phyloP scores from a whole-genome alignment of 2,329 filamentous ascomycete genomes.

The Colletotrichum endophyticum region DNA sequence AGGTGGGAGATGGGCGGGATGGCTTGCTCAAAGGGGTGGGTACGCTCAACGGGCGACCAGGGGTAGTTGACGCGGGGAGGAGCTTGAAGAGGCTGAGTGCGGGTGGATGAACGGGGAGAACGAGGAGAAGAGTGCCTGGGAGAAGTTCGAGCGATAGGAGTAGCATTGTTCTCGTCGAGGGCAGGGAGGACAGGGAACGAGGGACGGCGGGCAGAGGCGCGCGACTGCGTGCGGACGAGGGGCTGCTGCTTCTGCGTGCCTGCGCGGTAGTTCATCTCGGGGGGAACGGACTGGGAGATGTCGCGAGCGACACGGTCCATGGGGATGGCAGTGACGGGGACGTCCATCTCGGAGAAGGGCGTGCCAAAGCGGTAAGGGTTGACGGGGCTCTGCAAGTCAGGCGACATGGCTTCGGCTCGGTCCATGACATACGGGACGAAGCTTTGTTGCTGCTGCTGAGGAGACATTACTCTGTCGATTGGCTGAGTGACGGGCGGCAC shows the following conservation, averaged over 20 bases:
- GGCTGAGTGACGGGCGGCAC: conserved; percentile 31
- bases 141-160: conserved; percentile 38
- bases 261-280: conserved; percentile 83
- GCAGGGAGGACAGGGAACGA: conserved; percentile 72
- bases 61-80: conserved; percentile 62
- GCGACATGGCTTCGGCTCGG: conserved; percentile 53
- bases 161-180: conserved; percentile 68
- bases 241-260: conserved; percentile 33
- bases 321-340: conserved; percentile 77
- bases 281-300: conserved; percentile 87
- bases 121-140: conserved; percentile 40
- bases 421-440: conserved; percentile 60
- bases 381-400: conserved; percentile 62
- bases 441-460: conserved; percentile 22
- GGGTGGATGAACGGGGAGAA: conserved; percentile 29
- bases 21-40: conserved; percentile 47
- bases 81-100: conserved; percentile 46
- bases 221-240: conserved; percentile 54
- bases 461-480: conserved; percentile 21
- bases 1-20: conserved; percentile 38
- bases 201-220: conserved; percentile 65
- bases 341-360: conserved; percentile 89
- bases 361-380: conserved; percentile 80
- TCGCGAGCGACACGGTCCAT: conserved; percentile 78
- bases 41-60: conserved; percentile 57